Base-by-base conservation (phyloP, 257 asterid genomes). In the Leonotis leonurus region DNA sequence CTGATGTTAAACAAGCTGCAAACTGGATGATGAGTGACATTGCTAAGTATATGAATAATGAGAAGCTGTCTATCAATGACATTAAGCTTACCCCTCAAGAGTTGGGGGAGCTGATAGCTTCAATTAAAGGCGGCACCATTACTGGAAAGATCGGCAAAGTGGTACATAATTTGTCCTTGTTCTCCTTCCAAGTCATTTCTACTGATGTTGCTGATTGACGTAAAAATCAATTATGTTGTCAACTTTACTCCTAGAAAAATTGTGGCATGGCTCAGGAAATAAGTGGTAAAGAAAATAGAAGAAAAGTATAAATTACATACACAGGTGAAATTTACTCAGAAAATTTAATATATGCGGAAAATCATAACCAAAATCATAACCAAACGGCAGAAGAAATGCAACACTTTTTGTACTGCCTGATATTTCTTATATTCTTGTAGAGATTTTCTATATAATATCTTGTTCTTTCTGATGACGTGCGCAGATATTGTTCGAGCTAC, bases 11-110 rank as follows among this genome's bases (percentile, higher is more conserved):
- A 65, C 77, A 87, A 58, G 87, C 95, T 75, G 77, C 99, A 48
- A 93, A 93, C 60, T 93, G 99, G 99, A 83, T 93, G 70, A 93
- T 93, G 99, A 92, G 99, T 18, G 99, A 93, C 75, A 77, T 93
- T 71, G 93, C 97, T 80, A 95, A 95, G 20, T 87, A 85, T 70
- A 63, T 93, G 92, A 93, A 93, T 59, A 85, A 93, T 43, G 96
- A 87, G 70, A 89, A 87, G 77, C 59, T 89, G 69, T 70, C 87
- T 20, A 77, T 93, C 68, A 62, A 57, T 64, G 95, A 83, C 57
- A 81, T 89, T 73, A 89, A 89, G 65, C 96, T 93, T 73, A 76
- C 80, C 55, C 84, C 99, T 43, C 70, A 69, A 45, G 99, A 93
- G 73, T 76, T 93, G 71, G 89, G 85, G 16, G 87, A 86, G 77